Evolutionary conservation across 2,329 filamentous ascomycete species (phyloP).

Genomic region (Sclerotinia subarctica): DNA sequence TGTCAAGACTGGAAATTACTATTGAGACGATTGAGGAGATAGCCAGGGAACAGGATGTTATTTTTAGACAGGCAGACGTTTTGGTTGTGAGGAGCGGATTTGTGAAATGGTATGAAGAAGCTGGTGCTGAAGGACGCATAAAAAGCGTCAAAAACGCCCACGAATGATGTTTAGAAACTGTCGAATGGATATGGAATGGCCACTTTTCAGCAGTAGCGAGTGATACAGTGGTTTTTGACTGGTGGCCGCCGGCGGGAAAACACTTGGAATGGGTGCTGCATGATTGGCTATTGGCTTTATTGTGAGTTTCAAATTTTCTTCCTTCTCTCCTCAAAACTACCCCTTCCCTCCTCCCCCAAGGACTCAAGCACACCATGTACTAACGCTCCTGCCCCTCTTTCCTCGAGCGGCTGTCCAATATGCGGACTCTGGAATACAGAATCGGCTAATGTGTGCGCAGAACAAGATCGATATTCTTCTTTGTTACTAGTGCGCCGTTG

Average conservation of each 20-base stretch:
- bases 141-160: constrained; percentile 21
- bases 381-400: constrained; percentile 26
- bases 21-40: constrained; percentile 44
- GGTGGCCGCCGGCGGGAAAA: constrained; percentile 29
- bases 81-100: constrained; percentile 49
- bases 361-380: background rate
- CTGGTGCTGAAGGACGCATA: constrained; percentile 20
- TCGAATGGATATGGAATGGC: constrained; percentile 35
- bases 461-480: constrained; percentile 53
- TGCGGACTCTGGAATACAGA: constrained; percentile 38
- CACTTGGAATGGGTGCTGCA: constrained; percentile 29
- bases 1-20: constrained; percentile 39
- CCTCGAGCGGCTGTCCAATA: constrained; percentile 27
- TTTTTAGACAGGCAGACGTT: constrained; percentile 49
- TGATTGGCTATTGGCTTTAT: constrained; percentile 32
- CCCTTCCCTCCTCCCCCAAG: background rate
- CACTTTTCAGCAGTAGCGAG: constrained; percentile 36
- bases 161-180: constrained; percentile 26
- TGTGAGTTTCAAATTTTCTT: background rate
- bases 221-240: constrained; percentile 35
- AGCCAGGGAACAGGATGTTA: constrained; percentile 45
- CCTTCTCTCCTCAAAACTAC: background rate
- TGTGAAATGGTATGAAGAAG: constrained; percentile 40
- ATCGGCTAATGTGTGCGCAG: constrained; percentile 46
- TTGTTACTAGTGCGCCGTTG: constrained; percentile 58